Conservation (phyloP, 1,139 yeast genomes). For the Protomyces inundatus region DNA sequence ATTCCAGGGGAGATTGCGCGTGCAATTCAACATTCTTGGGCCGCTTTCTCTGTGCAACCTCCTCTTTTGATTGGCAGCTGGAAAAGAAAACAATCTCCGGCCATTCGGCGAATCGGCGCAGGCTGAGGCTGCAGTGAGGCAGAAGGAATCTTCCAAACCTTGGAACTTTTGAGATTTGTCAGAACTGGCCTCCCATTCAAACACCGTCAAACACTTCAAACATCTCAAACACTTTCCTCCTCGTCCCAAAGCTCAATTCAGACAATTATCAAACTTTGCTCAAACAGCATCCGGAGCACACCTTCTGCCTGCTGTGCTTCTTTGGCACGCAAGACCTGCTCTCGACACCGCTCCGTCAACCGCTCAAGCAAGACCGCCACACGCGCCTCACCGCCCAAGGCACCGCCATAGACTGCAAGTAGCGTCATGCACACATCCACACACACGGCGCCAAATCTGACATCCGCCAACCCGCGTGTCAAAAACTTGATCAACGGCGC, state of each 20-base stretch:
- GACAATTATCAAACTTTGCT: too few species aligned
- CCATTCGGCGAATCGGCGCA: too few species aligned
- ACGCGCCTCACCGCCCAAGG: constrained; percentile 62
- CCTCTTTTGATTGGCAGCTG: too few species aligned
- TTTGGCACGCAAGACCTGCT: constrained; percentile 70
- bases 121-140: too few species aligned
- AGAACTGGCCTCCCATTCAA: too few species aligned
- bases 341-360: constrained; percentile 55
- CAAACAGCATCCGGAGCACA: constrained; percentile 73
- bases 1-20: too few species aligned
- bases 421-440: constrained; percentile 82
- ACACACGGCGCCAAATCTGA: constrained; percentile 65
- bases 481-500: constrained; percentile 88
- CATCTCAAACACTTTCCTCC: background rate
- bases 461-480: constrained; percentile 65
- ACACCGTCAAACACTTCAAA: too few species aligned
- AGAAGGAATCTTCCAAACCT: too few species aligned
- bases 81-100: too few species aligned
- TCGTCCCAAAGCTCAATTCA: background rate
- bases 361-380: constrained; percentile 64
- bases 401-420: constrained; percentile 32
- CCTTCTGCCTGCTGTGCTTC: constrained; percentile 90
- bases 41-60: too few species aligned
- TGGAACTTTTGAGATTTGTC: too few species aligned
- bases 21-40: too few species aligned